These are phyloP conservation scores for Fusarium sp. DNA, from an alignment of 2,329 filamentous ascomycete species.

Conservation along the genomic window DNA sequence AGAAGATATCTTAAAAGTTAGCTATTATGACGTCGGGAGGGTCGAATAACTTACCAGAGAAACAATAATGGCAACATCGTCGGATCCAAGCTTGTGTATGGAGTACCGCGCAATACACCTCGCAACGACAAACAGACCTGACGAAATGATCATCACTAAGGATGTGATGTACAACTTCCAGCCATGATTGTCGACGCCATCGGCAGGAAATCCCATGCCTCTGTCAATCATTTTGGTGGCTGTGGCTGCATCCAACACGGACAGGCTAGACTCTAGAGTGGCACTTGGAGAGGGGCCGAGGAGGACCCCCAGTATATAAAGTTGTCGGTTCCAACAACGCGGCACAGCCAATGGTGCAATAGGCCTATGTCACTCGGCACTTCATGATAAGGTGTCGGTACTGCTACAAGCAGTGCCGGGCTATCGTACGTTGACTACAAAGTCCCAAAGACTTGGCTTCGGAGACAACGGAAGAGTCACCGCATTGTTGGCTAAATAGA, in stretches of 20 bases:
- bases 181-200: neutral
- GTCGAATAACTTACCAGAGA: neutral
- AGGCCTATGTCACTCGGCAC: neutral
- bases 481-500: neutral
- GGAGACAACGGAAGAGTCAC: neutral
- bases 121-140: neutral
- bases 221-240: neutral
- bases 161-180: neutral
- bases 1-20: neutral
- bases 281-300: neutral
- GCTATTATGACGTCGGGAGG: rapidly evolving
- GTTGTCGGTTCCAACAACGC: no score
- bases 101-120: neutral
- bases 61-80: neutral
- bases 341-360: neutral
- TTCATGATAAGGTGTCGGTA: neutral
- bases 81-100: neutral
- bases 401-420: neutral
- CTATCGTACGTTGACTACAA: neutral
- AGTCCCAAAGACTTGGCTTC: neutral
- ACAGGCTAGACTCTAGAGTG: neutral
- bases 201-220: neutral
- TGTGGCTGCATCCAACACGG: neutral
- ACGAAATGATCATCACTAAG: neutral
- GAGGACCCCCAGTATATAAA: neutral